phyloP scores from a whole-genome alignment of 768 basidiomycete species.

The Termitomyces sp. region DNA sequence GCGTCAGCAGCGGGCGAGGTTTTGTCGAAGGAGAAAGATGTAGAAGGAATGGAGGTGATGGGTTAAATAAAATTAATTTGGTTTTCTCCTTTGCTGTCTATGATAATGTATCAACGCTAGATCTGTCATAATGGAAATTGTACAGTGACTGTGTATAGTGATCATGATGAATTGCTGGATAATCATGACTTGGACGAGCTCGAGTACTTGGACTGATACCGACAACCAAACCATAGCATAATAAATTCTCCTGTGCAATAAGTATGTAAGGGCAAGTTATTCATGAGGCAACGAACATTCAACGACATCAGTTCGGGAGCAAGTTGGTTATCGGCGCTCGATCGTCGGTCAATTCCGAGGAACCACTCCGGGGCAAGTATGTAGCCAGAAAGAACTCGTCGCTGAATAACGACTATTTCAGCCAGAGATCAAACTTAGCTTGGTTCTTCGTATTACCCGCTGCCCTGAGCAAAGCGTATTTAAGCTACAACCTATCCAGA shows the following conservation, averaged over 20 bases:
- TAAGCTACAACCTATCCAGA: not conserved
- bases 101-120: not conserved
- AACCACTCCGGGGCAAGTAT: not conserved
- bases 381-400: not conserved
- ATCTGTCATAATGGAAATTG: not conserved
- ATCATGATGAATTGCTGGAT: not conserved
- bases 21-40: not conserved
- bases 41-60: not conserved
- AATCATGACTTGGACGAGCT: not conserved
- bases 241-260: not conserved
- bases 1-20: not conserved
- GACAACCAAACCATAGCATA: not conserved
- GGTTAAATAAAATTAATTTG: not conserved
- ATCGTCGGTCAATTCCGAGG: not conserved
- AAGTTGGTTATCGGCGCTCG: not conserved
- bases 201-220: not conserved
- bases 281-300: not conserved
- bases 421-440: not conserved
- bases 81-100: not conserved
- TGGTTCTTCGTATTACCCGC: not conserved
- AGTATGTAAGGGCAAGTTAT: not conserved
- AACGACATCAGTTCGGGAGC: not conserved
- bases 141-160: not conserved
- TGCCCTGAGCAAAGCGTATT: not conserved
- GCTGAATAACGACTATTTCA: not conserved